Evolutionary conservation across 2,329 filamentous ascomycete genomes (phyloP), one percentile per base, ranked within the genome.

Genomic region (Beauveria varroae): DNA sequence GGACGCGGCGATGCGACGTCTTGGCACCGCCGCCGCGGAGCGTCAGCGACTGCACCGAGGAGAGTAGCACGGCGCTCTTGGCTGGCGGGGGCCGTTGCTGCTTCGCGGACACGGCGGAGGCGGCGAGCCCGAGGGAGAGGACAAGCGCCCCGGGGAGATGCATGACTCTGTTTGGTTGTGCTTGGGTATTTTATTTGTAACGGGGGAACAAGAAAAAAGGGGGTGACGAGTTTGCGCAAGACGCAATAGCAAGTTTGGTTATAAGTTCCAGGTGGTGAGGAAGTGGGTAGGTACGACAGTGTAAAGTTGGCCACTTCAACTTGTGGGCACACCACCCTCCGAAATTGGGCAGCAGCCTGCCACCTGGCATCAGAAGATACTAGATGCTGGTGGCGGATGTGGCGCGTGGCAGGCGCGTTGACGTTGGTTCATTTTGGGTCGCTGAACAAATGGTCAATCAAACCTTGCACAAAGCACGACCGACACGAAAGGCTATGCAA

Each of bases 1-100:
- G 70, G 43, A 92, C 84, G 64, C 93, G 91, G 30, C 92, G 89
- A 70, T 90, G 83, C 43, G 86, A 84, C 0, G 93, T 97, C 68
- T 83, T 77, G 56, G 82, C 79, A 71, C 73, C 73, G 63, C 81
- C 81, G 65, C 82, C 81, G 63, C 86, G 87, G 14, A 97, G 83
- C 7, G 93, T 97, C 46, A 98, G 83, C 53, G 88, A 81, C 66
- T 90, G 84, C 60, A 98, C 88, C 2, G 79, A 68, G 28, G 81
- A 84, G 67, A 85, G 79, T 62, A 82, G 79, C 69, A 85, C 81
- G 62, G 82, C 82, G 68, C 83, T 75, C 44, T 75, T 77, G 62
- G 81, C 76, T 8, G 57, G 40, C 24, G 50, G 43, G 46, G 28
- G 18, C 34, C 5, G 8, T 71, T 37, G 34, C 28, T 28, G 28